Conservation (phyloP, 768 basidiomycete species). For the Termitomyces sp. region DNA sequence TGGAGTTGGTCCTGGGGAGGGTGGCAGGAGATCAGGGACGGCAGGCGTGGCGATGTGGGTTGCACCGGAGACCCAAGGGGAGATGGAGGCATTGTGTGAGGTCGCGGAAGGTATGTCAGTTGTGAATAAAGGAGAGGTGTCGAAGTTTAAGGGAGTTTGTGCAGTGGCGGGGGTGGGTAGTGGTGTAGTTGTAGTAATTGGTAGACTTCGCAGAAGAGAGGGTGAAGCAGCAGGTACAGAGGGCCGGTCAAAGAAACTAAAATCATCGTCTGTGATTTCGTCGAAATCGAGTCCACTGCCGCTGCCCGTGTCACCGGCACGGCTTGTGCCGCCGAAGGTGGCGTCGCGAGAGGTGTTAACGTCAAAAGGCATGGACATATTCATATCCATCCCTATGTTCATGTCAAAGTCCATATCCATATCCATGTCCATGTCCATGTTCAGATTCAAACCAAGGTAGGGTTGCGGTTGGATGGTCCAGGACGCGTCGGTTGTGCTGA, state of each 20-base stretch:
- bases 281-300: slow-evolving; percentile 42
- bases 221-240: slow-evolving; percentile 15
- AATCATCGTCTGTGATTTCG: slow-evolving; percentile 80
- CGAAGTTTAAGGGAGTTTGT: slow-evolving; percentile 10
- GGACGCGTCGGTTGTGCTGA: slow-evolving; percentile 18
- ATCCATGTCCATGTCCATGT: slow-evolving; percentile 23
- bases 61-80: slow-evolving; percentile 7
- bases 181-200: not conserved
- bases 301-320: slow-evolving; percentile 14
- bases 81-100: slow-evolving; percentile 1
- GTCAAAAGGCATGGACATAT: slow-evolving; percentile 24
- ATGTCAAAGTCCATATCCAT: slow-evolving; percentile 44
- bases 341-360: slow-evolving; percentile 1
- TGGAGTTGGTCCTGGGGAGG: slow-evolving; percentile 49
- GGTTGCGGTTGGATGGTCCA: slow-evolving; percentile 23
- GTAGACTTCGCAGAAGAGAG: not conserved
- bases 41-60: slow-evolving; percentile 18
- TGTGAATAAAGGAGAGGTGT: slow-evolving; percentile 2
- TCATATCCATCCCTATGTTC: slow-evolving; percentile 29
- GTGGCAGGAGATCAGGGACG: slow-evolving; percentile 37
- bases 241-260: slow-evolving; percentile 78
- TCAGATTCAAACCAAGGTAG: slow-evolving; percentile 6
- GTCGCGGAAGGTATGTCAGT: not conserved
- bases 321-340: not conserved
- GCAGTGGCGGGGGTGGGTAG: slow-evolving; percentile 25